Evolutionary conservation across 768 basidiomycete species (phyloP), one percentile per base, ranked within the genome.

Genomic region (Pleurotus pulmonarius): DNA sequence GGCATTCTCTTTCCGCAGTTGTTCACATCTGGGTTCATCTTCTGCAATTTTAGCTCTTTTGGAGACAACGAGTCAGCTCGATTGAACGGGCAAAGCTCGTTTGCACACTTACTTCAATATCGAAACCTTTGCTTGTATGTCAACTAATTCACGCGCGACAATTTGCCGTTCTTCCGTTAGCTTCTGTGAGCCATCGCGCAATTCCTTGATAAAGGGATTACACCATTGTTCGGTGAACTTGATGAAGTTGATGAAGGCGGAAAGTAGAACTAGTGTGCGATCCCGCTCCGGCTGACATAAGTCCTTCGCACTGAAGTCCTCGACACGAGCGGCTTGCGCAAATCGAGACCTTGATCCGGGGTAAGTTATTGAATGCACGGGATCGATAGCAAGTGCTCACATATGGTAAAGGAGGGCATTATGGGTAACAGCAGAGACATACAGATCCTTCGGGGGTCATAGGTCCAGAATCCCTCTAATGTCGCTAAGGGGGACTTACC

Each of bases 191-290:
- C 79, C 75, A 11, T 85, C 81, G 43, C 84, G 80, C 22, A 94
- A 71, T n/a, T 79, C 76, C 55, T 75, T 75, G 15, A 88, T 75
- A 58, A 88, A 85, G 2, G 77, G 69, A 40, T 81, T 76, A 62
- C 84, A 86, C 58, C 74, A 76, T 61, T 92, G 88, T 61, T 87
- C 89, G 12, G 85, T 86, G 69, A 94, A 96, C 70, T 92, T 92
- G 70, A 93, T 83, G 68, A 95, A 92, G 71, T 97, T 97, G 75
- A 95, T 91, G 62, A 96, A 89, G 2, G 89, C 92, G 37, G 91
- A 92, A 60, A 97, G 81, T 40, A 90, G 75, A 52, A 81, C 77
- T 25, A 87, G 78, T 0, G 92, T 90, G 25, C 94, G 85, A 41
- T 86, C 81, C 24, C 83, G 73, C 6, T 91, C 87, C 1, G 94